phyloP scores from a whole-genome alignment of 768 basidiomycete species.

The Macrolepiota fuliginosa region DNA sequence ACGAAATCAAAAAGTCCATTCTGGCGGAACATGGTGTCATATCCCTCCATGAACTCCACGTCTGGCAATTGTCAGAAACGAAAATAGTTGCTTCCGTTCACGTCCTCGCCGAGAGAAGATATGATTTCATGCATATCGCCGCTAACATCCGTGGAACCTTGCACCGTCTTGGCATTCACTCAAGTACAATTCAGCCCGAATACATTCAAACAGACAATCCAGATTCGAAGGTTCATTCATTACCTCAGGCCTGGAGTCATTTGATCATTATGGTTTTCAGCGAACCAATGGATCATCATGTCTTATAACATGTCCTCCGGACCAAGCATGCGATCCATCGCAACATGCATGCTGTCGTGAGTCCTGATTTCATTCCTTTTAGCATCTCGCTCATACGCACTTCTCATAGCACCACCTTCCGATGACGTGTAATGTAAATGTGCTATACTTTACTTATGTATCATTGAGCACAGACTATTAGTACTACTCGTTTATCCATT shows the following conservation, averaged over 20 bases:
- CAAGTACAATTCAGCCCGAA: constrained; percentile 92
- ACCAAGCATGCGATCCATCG: constrained; percentile 61
- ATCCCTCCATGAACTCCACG: constrained; percentile 90
- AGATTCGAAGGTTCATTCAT: constrained; percentile 16
- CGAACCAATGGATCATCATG: constrained; percentile 56
- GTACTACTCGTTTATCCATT: constrained; percentile 18
- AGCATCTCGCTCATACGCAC: constrained; percentile 7
- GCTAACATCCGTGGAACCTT: constrained; percentile 79
- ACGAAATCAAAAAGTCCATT: constrained; percentile 84
- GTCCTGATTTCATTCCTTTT: constrained; percentile 26
- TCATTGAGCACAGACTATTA: constrained; percentile 9
- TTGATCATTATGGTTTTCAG: constrained; percentile 26
- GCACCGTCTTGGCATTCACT: constrained; percentile 92
- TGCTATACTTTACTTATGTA: constrained; percentile 4
- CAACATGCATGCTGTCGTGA: constrained; percentile 82
- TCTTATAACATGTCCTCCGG: constrained; percentile 69
- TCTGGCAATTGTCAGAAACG: constrained; percentile 96
- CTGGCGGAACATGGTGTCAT: constrained; percentile 80
- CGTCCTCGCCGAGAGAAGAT: constrained; percentile 75
- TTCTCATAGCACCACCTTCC: constrained; percentile 41
- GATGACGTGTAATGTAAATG: constrained; percentile 39
- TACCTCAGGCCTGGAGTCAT: neutral
- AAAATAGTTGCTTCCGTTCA: constrained; percentile 97
- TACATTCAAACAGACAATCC: constrained; percentile 44
- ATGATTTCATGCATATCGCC: constrained; percentile 91